A percentile compares a stretch with the other conserved stretches of the same genome.
phyloP scores from a whole-genome alignment of 257 asterid genomes.

The Solanum sitiens region DNA sequence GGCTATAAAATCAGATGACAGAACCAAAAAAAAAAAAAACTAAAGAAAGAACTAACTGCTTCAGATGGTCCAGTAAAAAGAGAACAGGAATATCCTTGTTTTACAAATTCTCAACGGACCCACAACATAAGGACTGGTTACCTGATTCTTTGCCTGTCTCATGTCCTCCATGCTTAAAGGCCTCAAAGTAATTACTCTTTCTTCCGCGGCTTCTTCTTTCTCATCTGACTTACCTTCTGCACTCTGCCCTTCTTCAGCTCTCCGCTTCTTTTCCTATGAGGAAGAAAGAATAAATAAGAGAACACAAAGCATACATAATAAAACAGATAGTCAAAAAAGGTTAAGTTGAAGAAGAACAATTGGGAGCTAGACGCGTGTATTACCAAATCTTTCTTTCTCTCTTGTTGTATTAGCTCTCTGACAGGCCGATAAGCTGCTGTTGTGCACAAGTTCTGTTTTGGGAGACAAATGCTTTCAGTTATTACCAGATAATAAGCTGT shows the following conservation, averaged over 20 bases:
- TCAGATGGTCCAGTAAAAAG: background rate
- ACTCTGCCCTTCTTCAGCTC: slow-evolving; percentile 31
- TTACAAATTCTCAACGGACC: background rate
- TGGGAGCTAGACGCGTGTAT: background rate
- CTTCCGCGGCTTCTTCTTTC: slow-evolving; percentile 40
- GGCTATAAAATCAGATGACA: background rate
- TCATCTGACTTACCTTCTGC: slow-evolving; percentile 28
- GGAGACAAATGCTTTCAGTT: slow-evolving; percentile 9
- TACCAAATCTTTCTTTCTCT: slow-evolving; percentile 64
- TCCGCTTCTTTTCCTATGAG: slow-evolving; percentile 45
- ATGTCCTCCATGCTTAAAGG: slow-evolving; percentile 87
- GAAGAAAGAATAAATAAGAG: background rate
- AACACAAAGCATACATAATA: background rate
- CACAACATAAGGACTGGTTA: slow-evolving; percentile 3
- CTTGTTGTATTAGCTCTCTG: slow-evolving; percentile 74
- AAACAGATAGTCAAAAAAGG: background rate
- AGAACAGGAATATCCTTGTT: background rate
- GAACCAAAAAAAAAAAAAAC: background rate
- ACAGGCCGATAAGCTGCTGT: slow-evolving; percentile 97
- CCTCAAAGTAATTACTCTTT: slow-evolving; percentile 50
- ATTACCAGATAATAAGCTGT: background rate
- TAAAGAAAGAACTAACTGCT: background rate
- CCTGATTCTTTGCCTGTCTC: slow-evolving; percentile 87
- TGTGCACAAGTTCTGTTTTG: slow-evolving; percentile 70
- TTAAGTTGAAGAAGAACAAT: background rate